phyloP scores from a whole-genome alignment of 2,329 filamentous ascomycete genomes.

The Paecilomyces variotii region DNA sequence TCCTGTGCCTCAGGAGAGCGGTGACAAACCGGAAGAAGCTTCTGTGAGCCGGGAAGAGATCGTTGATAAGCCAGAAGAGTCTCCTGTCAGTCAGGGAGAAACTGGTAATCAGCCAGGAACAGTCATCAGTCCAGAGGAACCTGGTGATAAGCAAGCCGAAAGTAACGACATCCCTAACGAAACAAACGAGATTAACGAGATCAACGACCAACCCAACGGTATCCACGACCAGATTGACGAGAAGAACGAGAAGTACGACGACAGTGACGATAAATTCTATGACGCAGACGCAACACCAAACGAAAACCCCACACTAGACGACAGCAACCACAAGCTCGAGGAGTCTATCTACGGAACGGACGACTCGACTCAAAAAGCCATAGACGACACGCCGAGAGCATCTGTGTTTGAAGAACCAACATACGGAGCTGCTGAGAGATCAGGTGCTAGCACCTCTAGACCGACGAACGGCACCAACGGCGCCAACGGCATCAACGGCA shows the following conservation, averaged over 20 bases:
- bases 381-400: constrained; percentile 1
- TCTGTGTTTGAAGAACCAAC: constrained; percentile 1
- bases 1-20: neutral
- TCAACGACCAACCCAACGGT: neutral
- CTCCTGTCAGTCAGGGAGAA: constrained; percentile 1
- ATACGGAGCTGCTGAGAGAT: neutral
- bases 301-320: constrained; percentile 1
- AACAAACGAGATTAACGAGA: neutral
- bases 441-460: neutral
- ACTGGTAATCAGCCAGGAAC: neutral
- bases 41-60: neutral
- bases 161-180: neutral
- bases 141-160: neutral
- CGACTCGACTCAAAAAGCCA: constrained; percentile 1
- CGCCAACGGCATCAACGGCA: too few species aligned
- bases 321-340: neutral
- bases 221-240: neutral
- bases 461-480: neutral
- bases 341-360: constrained; percentile 5
- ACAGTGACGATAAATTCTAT: neutral
- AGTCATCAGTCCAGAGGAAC: neutral
- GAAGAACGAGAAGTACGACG: neutral
- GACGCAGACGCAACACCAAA: neutral
- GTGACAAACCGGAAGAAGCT: neutral
- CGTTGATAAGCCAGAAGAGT: neutral